These are phyloP conservation scores for Petunia axillaris DNA, from an alignment of 257 asterid genomes.

Conservation along the genomic window DNA sequence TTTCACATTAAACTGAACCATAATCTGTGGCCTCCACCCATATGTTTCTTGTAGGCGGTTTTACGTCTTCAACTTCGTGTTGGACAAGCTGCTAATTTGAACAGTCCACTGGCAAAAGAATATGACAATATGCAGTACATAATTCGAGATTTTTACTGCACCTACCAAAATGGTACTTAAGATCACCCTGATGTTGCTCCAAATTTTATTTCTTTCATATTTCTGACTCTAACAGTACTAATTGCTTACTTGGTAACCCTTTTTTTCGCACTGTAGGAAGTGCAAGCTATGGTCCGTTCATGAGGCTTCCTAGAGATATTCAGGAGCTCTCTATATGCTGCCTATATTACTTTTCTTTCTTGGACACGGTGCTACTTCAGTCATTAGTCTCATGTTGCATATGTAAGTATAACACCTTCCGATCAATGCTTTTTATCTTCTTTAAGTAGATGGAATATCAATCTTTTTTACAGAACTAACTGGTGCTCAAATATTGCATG, in stretches of 20 bases:
- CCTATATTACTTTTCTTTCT: slow-evolving; percentile 67
- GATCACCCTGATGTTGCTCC: slow-evolving; percentile 25
- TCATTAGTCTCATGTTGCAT: slow-evolving; percentile 84
- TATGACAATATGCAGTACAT: slow-evolving; percentile 60
- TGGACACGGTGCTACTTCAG: slow-evolving; percentile 64
- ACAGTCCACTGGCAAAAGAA: slow-evolving; percentile 53
- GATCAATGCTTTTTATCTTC: slow-evolving; percentile 12
- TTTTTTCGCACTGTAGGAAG: slow-evolving; percentile 36
- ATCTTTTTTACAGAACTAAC: not conserved
- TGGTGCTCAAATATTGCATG: slow-evolving; percentile 8
- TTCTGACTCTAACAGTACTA: slow-evolving; percentile 26
- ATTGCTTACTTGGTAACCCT: slow-evolving; percentile 9
- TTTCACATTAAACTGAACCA: slow-evolving; percentile 2
- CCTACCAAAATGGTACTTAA: slow-evolving; percentile 49
- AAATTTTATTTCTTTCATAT: slow-evolving; percentile 25
- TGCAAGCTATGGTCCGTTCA: slow-evolving; percentile 74
- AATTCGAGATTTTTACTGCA: slow-evolving; percentile 58
- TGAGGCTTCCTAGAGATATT: slow-evolving; percentile 66
- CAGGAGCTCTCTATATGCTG: slow-evolving; percentile 88
- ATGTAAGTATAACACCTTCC: slow-evolving; percentile 53
- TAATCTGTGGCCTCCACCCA: slow-evolving; percentile 15
- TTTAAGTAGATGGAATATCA: not conserved
- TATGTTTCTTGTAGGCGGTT: slow-evolving; percentile 66
- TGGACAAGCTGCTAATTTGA: slow-evolving; percentile 59
- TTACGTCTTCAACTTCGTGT: slow-evolving; percentile 65